phyloP scores from a whole-genome alignment of 139 green algal species.

The Volvox africanus region DNA sequence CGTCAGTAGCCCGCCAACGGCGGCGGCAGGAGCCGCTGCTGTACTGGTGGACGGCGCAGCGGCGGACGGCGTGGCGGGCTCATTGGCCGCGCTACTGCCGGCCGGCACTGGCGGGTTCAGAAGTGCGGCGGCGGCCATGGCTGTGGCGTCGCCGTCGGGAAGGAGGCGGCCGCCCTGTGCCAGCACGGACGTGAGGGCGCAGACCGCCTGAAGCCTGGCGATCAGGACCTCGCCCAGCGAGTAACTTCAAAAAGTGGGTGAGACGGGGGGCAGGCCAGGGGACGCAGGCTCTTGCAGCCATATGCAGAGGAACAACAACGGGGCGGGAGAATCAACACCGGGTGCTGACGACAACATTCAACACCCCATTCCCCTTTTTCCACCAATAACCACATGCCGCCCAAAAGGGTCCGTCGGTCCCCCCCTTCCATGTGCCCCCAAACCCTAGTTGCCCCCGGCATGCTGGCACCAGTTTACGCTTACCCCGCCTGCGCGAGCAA shows the following conservation, averaged over 20 bases:
- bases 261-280: neutral
- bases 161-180: constrained; percentile 17
- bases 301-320: no score
- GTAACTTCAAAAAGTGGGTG: neutral
- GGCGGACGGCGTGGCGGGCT: neutral
- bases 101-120: neutral
- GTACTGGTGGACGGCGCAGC: neutral
- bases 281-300: no score
- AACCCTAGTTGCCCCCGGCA: no score
- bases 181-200: constrained; percentile 34
- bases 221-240: constrained; percentile 25
- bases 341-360: no score
- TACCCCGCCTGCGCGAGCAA: no score
- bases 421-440: no score
- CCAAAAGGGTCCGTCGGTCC: no score
- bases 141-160: neutral
- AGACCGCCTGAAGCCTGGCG: constrained; percentile 34
- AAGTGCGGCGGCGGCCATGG: neutral
- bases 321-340: no score
- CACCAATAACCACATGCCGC: no score
- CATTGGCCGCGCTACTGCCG: neutral
- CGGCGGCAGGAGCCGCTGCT: neutral
- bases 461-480: no score
- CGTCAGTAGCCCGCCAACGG: neutral
- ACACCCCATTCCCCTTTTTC: no score